Percentiles rank a stretch among this genome's conserved stretches.
These are phyloP conservation scores for Oenanthe sinensis DNA, from an alignment of 129 eudicot species.

Conservation along the genomic window DNA sequence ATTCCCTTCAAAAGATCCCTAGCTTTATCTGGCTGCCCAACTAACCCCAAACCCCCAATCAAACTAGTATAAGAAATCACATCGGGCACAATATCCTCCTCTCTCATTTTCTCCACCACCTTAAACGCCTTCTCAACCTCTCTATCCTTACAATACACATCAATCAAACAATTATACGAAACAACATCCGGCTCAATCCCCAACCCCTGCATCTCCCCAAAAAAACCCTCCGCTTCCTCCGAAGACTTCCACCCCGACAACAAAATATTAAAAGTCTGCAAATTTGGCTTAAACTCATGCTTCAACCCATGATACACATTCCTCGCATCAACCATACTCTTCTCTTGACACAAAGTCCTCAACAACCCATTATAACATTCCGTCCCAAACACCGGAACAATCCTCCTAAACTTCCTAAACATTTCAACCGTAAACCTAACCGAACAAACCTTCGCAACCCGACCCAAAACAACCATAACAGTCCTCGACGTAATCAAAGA, in stretches of 20 bases:
- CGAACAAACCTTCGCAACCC: conserved; percentile 51
- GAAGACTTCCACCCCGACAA: conserved; percentile 56
- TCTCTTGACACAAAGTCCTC: conserved; percentile 56
- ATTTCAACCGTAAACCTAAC: conserved; percentile 52
- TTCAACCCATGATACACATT: conserved; percentile 47
- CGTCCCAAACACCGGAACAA: conserved; percentile 32
- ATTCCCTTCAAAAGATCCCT: conserved; percentile 47
- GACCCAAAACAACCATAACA: conserved; percentile 44
- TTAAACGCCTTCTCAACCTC: conserved; percentile 43
- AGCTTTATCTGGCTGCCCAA: conserved; percentile 63
- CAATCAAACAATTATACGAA: conserved; percentile 48
- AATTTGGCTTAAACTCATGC: conserved; percentile 44
- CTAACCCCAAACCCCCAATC: conserved; percentile 59
- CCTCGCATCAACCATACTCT: conserved; percentile 57
- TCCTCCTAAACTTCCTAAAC: conserved; percentile 31
- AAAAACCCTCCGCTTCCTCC: conserved; percentile 49
- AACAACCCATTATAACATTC: conserved; percentile 39
- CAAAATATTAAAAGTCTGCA: conserved; percentile 48
- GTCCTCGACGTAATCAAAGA: conserved; percentile 39
- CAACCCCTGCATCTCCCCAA: conserved; percentile 44
- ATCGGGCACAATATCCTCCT: conserved; percentile 37
- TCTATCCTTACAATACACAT: conserved; percentile 48
- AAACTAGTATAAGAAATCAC: conserved; percentile 52
- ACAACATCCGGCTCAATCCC: conserved; percentile 49
- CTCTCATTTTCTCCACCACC: conserved; percentile 40